Evolutionary conservation across 2,329 filamentous ascomycete species (phyloP).

Genomic region (Colletotrichum sp.): DNA sequence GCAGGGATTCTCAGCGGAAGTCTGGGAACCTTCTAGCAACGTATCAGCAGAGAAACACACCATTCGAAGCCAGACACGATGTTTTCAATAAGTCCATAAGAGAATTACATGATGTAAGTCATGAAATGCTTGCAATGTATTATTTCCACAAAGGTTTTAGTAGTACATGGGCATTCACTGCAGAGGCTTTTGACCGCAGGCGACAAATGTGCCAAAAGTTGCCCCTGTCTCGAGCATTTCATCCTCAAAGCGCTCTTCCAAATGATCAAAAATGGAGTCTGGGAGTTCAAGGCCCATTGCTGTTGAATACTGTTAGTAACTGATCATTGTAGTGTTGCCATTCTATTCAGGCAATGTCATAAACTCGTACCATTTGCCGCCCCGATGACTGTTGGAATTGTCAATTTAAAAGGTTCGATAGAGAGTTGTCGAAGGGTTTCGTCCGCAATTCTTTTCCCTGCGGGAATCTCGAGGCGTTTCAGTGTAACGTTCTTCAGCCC

Average conservation of each 20-base stretch:
- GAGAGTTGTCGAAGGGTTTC: neutral
- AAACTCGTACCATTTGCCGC: neutral
- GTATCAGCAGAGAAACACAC: neutral
- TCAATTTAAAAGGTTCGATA: neutral
- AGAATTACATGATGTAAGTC: accelerated
- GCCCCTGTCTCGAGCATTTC: neutral
- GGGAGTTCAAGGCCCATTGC: neutral
- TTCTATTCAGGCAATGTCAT: accelerated
- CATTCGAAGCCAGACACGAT: neutral
- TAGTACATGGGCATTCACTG: neutral
- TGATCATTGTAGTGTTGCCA: accelerated
- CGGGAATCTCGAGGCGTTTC: neutral
- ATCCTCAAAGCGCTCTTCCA: neutral
- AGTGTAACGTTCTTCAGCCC: neutral
- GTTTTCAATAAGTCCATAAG: neutral
- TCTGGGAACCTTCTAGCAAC: accelerated
- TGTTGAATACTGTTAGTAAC: neutral
- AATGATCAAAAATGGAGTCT: neutral
- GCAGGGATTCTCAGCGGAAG: neutral
- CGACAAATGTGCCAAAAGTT: neutral
- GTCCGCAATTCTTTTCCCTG: neutral
- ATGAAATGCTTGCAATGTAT: neutral
- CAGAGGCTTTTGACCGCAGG: neutral
- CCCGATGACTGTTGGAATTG: neutral
- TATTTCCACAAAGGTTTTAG: neutral